Base-by-base conservation (phyloP, 176 grass and related monocot genomes). In the Hsuehochloa calcarea region DNA sequence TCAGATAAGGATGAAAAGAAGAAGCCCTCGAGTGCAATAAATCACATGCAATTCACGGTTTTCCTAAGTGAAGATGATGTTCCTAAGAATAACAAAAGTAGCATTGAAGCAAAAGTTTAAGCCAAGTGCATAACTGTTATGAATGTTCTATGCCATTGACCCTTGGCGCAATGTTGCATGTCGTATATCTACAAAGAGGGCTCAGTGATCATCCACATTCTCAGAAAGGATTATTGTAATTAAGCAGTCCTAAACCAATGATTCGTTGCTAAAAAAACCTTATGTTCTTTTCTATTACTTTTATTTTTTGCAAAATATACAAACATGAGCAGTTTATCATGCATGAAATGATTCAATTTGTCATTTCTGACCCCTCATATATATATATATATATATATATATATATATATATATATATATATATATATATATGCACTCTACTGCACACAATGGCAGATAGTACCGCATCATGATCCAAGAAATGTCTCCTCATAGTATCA, bases 401-500 rank as follows among this genome's bases (percentile, higher is more conserved):
- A 35, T 35, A 35, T 35, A 35, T 35, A 39, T 39, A 38, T 37
- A 37, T 37, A 37, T 37, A 37, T 37, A 39, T 39, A 20, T 12
- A 20, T 55, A 55, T 54, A 19, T 56, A n/a, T 56, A 50, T 9
- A 12, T 59, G n/a, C 47, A 58, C 31, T 68, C 60, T 38, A 59
- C 77, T 75, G 4, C 45, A 54, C 52, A 62, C 31, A 12, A 80
- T 12, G 45, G 25, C 34, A 50, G 26, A 71, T 20, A 39, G 64
- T 31, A 80, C 40, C 37, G 1, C 79, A 67, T 87, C 39, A 74
- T 60, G 62, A 75, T 87, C 63, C 22, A 60, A 12, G 41, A 35
- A 75, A 59, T 62, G 62, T 82, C 72, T 62, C 71, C 50, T 66
- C 86, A 49, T 62, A 34, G 41, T 60, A 88, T 78, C 86, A 83